A percentile compares a stretch with the other conserved stretches of the same genome.
Conservation (phyloP, 2,329 filamentous ascomycete species). For the Talaromyces islandicus region DNA sequence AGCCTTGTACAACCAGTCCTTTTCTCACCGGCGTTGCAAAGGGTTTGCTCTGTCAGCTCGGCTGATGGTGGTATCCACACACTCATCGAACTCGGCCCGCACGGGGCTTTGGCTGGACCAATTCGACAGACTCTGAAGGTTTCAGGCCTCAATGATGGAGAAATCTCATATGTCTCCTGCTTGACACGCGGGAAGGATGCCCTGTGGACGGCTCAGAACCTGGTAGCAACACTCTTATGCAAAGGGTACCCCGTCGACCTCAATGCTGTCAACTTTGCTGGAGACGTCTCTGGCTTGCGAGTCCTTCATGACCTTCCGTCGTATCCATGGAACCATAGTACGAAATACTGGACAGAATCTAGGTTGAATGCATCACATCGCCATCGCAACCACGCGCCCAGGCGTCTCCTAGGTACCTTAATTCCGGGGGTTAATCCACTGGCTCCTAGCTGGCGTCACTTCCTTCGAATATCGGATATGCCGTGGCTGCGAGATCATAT, state of each 20-base stretch:
- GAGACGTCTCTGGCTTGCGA: neutral
- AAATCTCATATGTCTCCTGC: slow-evolving; percentile 24
- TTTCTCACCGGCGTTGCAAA: slow-evolving; percentile 19
- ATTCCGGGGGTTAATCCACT: neutral
- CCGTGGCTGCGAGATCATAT: neutral
- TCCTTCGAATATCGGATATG: neutral
- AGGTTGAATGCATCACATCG: slow-evolving; percentile 10
- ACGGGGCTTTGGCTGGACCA: slow-evolving; percentile 24
- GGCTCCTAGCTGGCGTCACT: neutral
- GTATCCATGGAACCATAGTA: slow-evolving; percentile 17
- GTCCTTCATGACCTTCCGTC: slow-evolving; percentile 12
- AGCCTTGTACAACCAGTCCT: slow-evolving; percentile 29
- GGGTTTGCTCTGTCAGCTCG: slow-evolving; percentile 12
- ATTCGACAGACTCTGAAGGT: slow-evolving; percentile 10
- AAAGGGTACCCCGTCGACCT: neutral
- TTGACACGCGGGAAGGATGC: slow-evolving; percentile 27
- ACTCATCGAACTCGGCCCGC: slow-evolving; percentile 24
- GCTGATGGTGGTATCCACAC: slow-evolving; percentile 2
- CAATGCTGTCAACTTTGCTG: neutral
- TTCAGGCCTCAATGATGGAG: slow-evolving; percentile 1
- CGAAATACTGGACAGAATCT: slow-evolving; percentile 13
- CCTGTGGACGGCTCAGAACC: slow-evolving; percentile 10
- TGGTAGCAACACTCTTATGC: neutral
- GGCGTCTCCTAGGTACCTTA: slow-evolving; percentile 8
- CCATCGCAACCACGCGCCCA: neutral